phyloP scores from a whole-genome alignment of 306 rosid genomes.

The Dalbergia oliveri region DNA sequence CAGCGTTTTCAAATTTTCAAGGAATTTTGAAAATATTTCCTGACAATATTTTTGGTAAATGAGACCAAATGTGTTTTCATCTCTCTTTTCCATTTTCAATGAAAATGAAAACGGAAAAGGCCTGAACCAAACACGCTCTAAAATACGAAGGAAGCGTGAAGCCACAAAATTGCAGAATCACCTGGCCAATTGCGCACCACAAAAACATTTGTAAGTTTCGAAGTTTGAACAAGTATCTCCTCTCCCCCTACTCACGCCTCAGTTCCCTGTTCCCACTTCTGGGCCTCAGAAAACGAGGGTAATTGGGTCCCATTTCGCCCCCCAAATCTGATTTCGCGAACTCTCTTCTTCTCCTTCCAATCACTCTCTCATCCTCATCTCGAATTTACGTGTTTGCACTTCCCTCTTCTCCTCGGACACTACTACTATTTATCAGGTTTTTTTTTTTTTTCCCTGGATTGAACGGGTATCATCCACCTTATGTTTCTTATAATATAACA shows the following conservation, averaged over 20 bases:
- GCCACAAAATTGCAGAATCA: slow-evolving; percentile 14
- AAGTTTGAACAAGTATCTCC: background rate
- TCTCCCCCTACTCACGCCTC: background rate
- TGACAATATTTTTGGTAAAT: too few species aligned
- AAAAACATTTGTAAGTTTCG: background rate
- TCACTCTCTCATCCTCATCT: background rate
- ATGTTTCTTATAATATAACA: background rate
- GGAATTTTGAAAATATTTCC: too few species aligned
- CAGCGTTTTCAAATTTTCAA: too few species aligned
- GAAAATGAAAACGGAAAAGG: too few species aligned
- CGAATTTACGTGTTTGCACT: background rate
- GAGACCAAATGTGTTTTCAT: too few species aligned
- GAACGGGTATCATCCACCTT: background rate
- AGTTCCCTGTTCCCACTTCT: background rate
- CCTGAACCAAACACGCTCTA: too few species aligned
- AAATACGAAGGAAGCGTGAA: background rate
- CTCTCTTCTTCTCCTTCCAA: background rate
- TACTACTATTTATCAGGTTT: background rate
- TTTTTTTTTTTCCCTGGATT: too few species aligned
- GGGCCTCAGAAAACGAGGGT: slow-evolving; percentile 3
- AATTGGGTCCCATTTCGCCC: background rate
- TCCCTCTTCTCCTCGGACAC: background rate
- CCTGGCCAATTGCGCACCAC: slow-evolving; percentile 25
- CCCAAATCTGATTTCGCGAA: slow-evolving; percentile 13
- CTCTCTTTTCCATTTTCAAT: too few species aligned